Conservation (phyloP, 2,329 filamentous ascomycete species). For the Truncatella angustata region DNA sequence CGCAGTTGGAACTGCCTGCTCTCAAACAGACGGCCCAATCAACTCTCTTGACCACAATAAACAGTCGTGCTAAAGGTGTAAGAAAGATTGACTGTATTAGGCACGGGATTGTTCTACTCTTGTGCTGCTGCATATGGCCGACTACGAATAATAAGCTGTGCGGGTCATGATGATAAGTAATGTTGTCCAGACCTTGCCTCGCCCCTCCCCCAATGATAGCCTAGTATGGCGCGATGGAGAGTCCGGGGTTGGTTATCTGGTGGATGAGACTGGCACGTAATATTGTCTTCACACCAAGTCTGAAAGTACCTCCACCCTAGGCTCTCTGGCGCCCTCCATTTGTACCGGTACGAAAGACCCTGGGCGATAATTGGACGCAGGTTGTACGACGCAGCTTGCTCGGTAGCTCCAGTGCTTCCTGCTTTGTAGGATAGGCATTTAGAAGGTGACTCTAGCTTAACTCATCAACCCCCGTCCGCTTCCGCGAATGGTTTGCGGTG, state of each 20-base stretch:
- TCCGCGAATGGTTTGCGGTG: background rate
- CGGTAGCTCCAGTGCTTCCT: background rate
- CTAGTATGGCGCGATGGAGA: background rate
- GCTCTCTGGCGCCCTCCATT: too few species aligned
- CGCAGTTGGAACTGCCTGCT: too few species aligned
- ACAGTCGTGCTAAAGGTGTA: too few species aligned
- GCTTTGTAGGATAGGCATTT: background rate
- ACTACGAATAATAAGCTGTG: background rate
- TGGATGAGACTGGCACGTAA: background rate
- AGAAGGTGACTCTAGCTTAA: background rate
- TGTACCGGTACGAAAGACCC: conserved; percentile 3
- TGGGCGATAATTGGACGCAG: conserved; percentile 5
- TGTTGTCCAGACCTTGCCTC: background rate
- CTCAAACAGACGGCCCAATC: too few species aligned
- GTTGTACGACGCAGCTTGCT: background rate
- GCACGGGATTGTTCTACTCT: too few species aligned
- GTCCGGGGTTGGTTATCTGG: conserved; percentile 2
- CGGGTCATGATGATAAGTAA: background rate
- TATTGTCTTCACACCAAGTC: conserved; percentile 6
- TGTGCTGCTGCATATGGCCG: too few species aligned
- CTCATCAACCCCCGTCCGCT: background rate
- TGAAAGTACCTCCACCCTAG: background rate
- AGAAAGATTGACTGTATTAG: too few species aligned
- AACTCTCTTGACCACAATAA: too few species aligned
- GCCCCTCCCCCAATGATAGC: conserved; percentile 2